Conservation (phyloP, 257 asterid genomes). For the Linderniella brevidens region DNA sequence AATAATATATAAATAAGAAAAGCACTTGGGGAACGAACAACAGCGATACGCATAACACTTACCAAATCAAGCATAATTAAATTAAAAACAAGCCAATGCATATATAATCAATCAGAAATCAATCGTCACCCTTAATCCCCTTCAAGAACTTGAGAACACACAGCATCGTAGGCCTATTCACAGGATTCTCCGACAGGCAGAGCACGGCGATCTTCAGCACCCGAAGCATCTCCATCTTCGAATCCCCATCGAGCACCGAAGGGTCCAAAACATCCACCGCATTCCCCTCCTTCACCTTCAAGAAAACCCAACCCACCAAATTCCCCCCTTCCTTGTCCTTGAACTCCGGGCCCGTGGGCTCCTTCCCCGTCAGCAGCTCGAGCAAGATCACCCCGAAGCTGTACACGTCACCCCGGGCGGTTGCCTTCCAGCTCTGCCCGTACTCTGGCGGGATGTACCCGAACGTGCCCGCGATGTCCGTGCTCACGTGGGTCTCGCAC, state of each 20-base stretch:
- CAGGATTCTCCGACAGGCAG: slow-evolving; percentile 1
- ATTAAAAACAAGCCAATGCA: too few species aligned
- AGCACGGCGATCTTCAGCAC: background rate
- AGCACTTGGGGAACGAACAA: too few species aligned
- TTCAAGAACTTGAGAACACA: background rate
- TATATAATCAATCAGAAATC: too few species aligned
- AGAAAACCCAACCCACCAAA: background rate
- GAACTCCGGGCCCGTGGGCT: background rate
- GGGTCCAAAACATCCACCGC: background rate
- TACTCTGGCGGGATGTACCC: slow-evolving; percentile 13
- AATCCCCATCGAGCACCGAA: background rate
- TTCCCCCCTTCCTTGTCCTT: slow-evolving; percentile 1
- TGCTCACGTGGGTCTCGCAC: slow-evolving; percentile 7
- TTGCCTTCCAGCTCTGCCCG: background rate
- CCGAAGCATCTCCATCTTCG: slow-evolving; percentile 1
- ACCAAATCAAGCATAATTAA: too few species aligned
- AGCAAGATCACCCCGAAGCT: slow-evolving; percentile 7
- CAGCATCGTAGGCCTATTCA: background rate
- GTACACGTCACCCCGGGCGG: slow-evolving; percentile 4
- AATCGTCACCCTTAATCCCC: background rate
- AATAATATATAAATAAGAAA: too few species aligned
- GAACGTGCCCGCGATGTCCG: slow-evolving; percentile 7
- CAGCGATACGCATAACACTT: too few species aligned
- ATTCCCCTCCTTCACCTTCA: background rate
- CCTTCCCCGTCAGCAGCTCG: slow-evolving; percentile 1